phyloP scores from a whole-genome alignment of 1,139 yeast genomes.

The Suhomyces chickasaworum region DNA sequence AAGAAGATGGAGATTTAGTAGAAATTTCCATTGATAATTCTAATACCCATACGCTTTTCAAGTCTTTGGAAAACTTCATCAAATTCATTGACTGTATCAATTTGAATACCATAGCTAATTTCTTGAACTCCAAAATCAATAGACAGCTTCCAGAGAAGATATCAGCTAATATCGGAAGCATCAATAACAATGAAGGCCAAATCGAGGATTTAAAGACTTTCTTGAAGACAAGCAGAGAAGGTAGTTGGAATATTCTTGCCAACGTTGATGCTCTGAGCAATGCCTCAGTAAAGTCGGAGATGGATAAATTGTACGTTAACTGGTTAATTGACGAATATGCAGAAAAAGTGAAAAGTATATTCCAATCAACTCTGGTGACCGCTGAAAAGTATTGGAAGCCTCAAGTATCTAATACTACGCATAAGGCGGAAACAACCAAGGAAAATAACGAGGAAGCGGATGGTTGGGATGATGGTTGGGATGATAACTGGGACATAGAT shows the following conservation, averaged over 20 bases:
- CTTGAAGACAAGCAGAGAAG: constrained; percentile 24
- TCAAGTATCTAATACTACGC: background rate
- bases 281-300: constrained; percentile 22
- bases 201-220: constrained; percentile 27
- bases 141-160: constrained; percentile 32
- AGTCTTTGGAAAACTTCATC: constrained; percentile 32
- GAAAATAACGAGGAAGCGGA: constrained; percentile 18
- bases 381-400: constrained; percentile 5
- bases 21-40: constrained; percentile 2
- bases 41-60: constrained; percentile 17
- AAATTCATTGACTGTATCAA: constrained; percentile 32
- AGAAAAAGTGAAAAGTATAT: constrained; percentile 19
- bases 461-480: constrained; percentile 25
- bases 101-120: constrained; percentile 28
- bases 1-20: constrained; percentile 13
- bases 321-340: constrained; percentile 30
- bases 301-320: constrained; percentile 32
- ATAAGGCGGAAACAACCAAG: constrained; percentile 9
- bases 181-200: constrained; percentile 24
- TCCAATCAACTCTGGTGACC: constrained; percentile 4
- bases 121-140: constrained; percentile 34
- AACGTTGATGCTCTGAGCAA: constrained; percentile 20
- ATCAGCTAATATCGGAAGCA: constrained; percentile 31
- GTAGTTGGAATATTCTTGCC: constrained; percentile 36
- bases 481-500: constrained; percentile 23